Evolutionary conservation across 208 protist genomes (phyloP).

Genomic region (Trypanosoma vivax): DNA sequence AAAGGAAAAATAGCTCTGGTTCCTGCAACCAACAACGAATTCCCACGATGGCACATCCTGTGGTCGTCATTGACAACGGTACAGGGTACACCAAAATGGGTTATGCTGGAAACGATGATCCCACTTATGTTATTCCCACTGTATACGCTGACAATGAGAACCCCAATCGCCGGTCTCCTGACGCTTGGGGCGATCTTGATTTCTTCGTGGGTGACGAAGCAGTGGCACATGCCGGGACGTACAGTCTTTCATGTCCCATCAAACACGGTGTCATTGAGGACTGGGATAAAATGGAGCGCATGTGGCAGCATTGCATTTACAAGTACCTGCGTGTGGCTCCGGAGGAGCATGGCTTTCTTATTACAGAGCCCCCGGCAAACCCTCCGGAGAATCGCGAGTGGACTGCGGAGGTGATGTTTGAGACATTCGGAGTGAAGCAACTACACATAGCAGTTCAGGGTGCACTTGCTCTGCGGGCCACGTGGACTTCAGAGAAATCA

Average conservation of each 20-base stretch:
- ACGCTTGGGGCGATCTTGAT: conserved; percentile 88
- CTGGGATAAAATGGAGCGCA: conserved; percentile 97
- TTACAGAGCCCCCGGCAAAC: conserved; percentile 97
- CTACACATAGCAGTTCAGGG: conserved; percentile 97
- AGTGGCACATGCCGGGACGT: conserved; percentile 16
- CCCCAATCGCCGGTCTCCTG: conserved; percentile 14
- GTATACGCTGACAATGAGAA: conserved; percentile 67
- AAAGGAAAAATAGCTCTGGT: too few species aligned
- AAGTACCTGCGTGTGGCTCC: conserved; percentile 97
- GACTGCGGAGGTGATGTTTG: conserved; percentile 99
- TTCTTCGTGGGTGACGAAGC: conserved; percentile 96
- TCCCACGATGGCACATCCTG: conserved; percentile 41
- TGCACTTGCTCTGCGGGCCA: conserved; percentile 92
- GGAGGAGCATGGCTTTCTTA: conserved; percentile 94
- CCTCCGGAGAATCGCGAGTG: conserved; percentile 96
- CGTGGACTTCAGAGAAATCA: conserved; percentile 77
- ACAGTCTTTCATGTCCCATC: conserved; percentile 75
- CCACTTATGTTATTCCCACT: conserved; percentile 94
- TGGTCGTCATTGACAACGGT: conserved; percentile 98
- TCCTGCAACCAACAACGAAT: too few species aligned
- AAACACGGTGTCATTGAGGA: conserved; percentile 91
- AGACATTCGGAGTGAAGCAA: conserved; percentile 97
- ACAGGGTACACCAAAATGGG: conserved; percentile 99
- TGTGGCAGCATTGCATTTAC: conserved; percentile 97
- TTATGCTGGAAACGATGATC: conserved; percentile 95